phyloP scores from a whole-genome alignment of 2,329 filamentous ascomycete species.

The Colletotrichum salicis region DNA sequence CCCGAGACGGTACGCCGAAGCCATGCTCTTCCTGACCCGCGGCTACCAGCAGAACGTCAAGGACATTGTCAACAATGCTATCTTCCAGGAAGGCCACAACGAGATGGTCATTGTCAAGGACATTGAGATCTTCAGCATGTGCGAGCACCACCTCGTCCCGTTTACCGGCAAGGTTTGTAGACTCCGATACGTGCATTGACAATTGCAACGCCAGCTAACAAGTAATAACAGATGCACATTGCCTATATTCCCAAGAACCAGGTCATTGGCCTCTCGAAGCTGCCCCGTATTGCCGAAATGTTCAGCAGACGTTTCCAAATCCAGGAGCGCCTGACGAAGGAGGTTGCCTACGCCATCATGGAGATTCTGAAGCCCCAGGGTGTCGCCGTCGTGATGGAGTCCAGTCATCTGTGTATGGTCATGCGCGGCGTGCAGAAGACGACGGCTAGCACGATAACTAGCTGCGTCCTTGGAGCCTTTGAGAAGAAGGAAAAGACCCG shows the following conservation, averaged over 20 bases:
- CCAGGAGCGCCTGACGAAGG: slow-evolving; percentile 94
- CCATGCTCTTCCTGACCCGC: slow-evolving; percentile 94
- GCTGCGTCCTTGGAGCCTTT: slow-evolving; percentile 97
- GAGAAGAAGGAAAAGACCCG: slow-evolving; percentile 91
- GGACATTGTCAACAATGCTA: slow-evolving; percentile 91
- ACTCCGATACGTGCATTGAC: not conserved
- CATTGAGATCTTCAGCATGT: slow-evolving; percentile 93
- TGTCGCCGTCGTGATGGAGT: slow-evolving; percentile 97
- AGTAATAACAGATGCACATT: slow-evolving; percentile 84
- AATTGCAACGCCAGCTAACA: not conserved
- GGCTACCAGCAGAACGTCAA: slow-evolving; percentile 95
- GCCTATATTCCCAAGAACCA: slow-evolving; percentile 94
- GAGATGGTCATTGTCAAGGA: slow-evolving; percentile 98
- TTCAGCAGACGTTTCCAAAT: slow-evolving; percentile 94
- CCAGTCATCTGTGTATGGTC: slow-evolving; percentile 96
- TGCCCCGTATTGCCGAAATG: slow-evolving; percentile 96
- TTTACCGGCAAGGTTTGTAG: slow-evolving; percentile 87
- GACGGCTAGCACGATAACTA: slow-evolving; percentile 86
- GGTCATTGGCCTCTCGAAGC: slow-evolving; percentile 94
- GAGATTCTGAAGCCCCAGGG: slow-evolving; percentile 94
- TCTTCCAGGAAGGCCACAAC: slow-evolving; percentile 96
- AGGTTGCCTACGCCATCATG: slow-evolving; percentile 92
- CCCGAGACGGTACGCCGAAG: slow-evolving; percentile 91
- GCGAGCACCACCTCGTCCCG: slow-evolving; percentile 96
- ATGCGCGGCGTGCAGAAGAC: slow-evolving; percentile 99